phyloP scores from a whole-genome alignment of 2,329 filamentous ascomycete genomes.

The Grosmannia serpens region DNA sequence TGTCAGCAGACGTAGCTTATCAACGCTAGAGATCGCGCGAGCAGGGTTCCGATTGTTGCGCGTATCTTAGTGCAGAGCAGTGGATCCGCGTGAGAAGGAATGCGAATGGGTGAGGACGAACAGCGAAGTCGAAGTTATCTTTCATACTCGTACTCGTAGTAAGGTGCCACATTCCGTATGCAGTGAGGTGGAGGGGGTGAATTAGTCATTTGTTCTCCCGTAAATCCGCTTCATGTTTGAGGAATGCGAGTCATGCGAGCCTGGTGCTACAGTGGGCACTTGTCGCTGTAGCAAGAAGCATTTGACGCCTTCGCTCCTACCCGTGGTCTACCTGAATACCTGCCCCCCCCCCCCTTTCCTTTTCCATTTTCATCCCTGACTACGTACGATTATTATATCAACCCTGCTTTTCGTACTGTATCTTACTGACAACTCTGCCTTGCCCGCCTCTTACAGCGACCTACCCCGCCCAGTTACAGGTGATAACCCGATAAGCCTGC shows the following conservation, averaged over 20 bases:
- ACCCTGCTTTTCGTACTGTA: background rate
- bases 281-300: too few relatives aligned
- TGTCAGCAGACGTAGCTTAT: background rate
- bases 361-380: background rate
- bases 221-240: background rate
- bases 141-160: background rate
- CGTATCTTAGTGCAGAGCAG: slow-evolving; percentile 1
- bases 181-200: background rate
- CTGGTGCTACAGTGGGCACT: background rate
- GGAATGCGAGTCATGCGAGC: background rate
- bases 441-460: background rate
- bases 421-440: background rate
- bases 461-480: background rate
- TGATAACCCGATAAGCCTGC: slow-evolving; percentile 1
- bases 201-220: background rate
- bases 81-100: background rate
- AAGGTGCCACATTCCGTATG: background rate
- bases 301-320: too few relatives aligned
- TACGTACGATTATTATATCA: background rate
- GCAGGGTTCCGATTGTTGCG: background rate
- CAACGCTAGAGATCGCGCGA: background rate
- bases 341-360: too few relatives aligned
- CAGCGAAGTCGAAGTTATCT: too few relatives aligned
- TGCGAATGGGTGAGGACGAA: background rate
- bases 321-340: background rate